Percentiles rank a stretch among this genome's conserved stretches.
Evolutionary conservation across 202 grass and related monocot species (phyloP).

Genomic region (Cymbopogon flexuosus): DNA sequence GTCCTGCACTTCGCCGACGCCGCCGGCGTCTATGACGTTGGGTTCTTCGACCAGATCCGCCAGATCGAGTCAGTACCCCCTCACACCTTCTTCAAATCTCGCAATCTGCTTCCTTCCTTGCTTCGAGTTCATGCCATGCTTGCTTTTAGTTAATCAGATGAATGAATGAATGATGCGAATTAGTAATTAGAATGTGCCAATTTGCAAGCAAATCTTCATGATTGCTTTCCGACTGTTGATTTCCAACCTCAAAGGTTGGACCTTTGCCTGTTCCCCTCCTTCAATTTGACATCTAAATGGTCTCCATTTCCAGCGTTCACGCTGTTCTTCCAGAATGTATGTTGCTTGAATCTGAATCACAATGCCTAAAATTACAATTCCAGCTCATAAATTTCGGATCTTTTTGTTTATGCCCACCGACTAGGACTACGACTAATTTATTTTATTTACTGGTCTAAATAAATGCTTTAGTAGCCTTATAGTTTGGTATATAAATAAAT

Average conservation of each 20-base stretch:
- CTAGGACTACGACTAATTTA: slow-evolving; percentile 21
- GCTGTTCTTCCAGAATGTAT: background rate
- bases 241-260: background rate
- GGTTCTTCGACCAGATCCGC: slow-evolving; percentile 87
- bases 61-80: slow-evolving; percentile 63
- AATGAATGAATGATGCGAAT: background rate
- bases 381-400: background rate
- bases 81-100: background rate
- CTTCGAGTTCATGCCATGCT: background rate
- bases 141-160: background rate
- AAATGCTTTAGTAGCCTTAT: slow-evolving; percentile 26
- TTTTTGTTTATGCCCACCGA: slow-evolving; percentile 19
- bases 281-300: background rate
- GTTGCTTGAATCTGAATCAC: slow-evolving; percentile 5
- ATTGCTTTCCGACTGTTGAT: no score
- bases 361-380: background rate
- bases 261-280: background rate
- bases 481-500: slow-evolving; percentile 36
- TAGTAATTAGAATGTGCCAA: no score
- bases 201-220: no score
- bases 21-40: slow-evolving; percentile 64
- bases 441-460: background rate
- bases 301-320: background rate
- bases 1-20: slow-evolving; percentile 79
- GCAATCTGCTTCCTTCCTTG: background rate